Conservation (phyloP, 805 yeast species). For the Monosporozyma aquatica region DNA sequence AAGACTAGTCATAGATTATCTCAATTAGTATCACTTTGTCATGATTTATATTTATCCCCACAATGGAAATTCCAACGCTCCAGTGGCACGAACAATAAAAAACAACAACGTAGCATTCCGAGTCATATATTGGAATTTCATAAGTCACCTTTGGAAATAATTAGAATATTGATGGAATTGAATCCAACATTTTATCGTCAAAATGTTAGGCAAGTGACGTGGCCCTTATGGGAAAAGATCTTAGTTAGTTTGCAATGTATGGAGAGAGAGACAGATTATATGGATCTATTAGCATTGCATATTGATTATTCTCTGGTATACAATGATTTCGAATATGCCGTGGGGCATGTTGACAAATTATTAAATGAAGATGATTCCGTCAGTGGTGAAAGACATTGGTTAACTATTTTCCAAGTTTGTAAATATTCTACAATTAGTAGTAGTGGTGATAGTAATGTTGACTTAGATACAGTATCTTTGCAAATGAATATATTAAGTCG, state of each 20-base stretch:
- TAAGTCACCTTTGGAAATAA: constrained; percentile 30
- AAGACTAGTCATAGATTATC: background rate
- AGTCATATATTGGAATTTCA: constrained; percentile 23
- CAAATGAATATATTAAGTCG: constrained; percentile 50
- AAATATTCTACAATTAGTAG: constrained; percentile 42
- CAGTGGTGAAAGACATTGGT: constrained; percentile 38
- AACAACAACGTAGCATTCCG: background rate
- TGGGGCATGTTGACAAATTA: constrained; percentile 33
- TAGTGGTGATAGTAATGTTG: constrained; percentile 31
- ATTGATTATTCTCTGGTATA: constrained; percentile 61
- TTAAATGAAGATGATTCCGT: constrained; percentile 26
- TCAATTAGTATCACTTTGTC: background rate
- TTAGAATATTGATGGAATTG: constrained; percentile 41
- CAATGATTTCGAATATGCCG: constrained; percentile 53
- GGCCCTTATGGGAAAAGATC: constrained; percentile 35
- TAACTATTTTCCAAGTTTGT: constrained; percentile 65
- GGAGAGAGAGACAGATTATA: background rate
- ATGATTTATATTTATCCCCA: background rate
- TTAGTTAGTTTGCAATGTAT: constrained; percentile 29
- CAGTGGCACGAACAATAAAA: too few species aligned
- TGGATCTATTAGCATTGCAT: constrained; percentile 37
- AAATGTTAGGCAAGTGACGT: constrained; percentile 33
- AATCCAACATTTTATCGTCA: constrained; percentile 41
- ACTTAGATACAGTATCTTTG: constrained; percentile 32
- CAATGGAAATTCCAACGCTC: constrained; percentile 1